Percentiles rank a stretch among this genome's conserved stretches.
Conservation (phyloP, 768 basidiomycete species). For the Mycena maculata region DNA sequence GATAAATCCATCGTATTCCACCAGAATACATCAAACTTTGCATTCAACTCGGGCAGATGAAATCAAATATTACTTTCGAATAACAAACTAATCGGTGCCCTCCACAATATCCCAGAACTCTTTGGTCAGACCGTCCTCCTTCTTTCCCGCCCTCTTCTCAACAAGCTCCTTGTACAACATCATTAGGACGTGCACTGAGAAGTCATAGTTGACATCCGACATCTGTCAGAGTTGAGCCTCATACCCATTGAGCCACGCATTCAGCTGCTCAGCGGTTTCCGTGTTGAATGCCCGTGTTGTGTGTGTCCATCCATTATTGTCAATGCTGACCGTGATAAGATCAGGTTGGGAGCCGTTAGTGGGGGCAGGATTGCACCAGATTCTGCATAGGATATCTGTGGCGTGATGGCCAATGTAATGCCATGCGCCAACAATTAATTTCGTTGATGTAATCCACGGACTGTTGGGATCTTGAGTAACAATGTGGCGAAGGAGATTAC, state of each 20-base stretch:
- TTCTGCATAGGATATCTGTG: neutral
- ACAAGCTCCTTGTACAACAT: slow-evolving; percentile 1
- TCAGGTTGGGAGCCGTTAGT: slow-evolving; percentile 1
- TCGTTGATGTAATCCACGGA: neutral
- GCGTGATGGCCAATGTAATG: slow-evolving; percentile 1
- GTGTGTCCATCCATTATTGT: neutral
- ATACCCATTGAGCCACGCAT: slow-evolving; percentile 2
- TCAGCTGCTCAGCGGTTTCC: neutral
- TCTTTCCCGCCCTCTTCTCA: neutral
- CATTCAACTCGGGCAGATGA: no score
- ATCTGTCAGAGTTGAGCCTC: slow-evolving; percentile 4
- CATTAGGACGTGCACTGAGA: neutral
- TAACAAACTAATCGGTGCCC: neutral
- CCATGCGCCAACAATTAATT: slow-evolving; percentile 3
- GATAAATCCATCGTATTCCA: no score
- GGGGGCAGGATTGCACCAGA: slow-evolving; percentile 5
- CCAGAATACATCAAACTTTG: no score
- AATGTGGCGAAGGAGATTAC: neutral
- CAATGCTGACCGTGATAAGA: neutral
- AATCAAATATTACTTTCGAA: no score
- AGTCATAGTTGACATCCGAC: neutral
- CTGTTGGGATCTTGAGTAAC: neutral
- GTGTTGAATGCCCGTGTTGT: slow-evolving; percentile 5
- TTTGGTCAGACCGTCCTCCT: neutral
- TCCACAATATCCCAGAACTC: neutral